These are phyloP conservation scores for Ganoderma sinense DNA, from an alignment of 1,284 basidiomycete genomes.

Conservation along the genomic window DNA sequence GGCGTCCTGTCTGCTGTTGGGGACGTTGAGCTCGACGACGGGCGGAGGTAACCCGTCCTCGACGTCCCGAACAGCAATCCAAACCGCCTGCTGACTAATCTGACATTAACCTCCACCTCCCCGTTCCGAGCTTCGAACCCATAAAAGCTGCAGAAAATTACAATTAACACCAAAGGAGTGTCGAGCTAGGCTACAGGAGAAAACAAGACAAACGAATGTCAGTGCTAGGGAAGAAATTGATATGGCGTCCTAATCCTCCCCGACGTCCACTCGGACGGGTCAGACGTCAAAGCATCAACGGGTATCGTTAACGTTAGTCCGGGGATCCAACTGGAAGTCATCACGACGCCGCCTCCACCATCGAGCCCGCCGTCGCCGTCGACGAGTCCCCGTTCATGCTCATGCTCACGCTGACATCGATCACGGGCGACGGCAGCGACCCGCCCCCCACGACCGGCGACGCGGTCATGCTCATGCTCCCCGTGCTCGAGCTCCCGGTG, in stretches of 20 bases:
- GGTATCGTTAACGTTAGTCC: constrained; percentile 7
- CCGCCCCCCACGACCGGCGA: constrained; percentile 12
- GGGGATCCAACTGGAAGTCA: not conserved
- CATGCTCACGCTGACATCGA: not conserved
- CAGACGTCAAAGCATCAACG: not conserved
- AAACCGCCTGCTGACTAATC: not conserved
- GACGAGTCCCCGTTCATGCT: constrained; percentile 1
- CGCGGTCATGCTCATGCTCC: constrained; percentile 1
- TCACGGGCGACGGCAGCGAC: constrained; percentile 21
- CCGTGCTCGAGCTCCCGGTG: constrained; percentile 36
- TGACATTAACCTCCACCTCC: not conserved
- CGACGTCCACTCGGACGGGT: not conserved
- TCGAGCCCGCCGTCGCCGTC: not conserved
- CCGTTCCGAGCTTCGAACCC: not conserved
- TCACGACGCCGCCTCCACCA: not conserved
- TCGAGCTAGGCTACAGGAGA: constrained; percentile 21
- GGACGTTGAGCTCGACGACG: constrained; percentile 3
- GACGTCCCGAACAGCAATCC: not conserved
- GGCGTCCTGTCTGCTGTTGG: not conserved
- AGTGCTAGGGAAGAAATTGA: not conserved
- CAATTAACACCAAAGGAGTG: constrained; percentile 21
- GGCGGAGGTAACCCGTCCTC: not conserved
- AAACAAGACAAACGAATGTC: constrained; percentile 13
- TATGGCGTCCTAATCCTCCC: not conserved
- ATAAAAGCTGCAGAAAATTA: constrained; percentile 1